Evolutionary conservation across 73 alveolate genomes (phyloP).

Genomic region (Blepharisma stoltei): DNA sequence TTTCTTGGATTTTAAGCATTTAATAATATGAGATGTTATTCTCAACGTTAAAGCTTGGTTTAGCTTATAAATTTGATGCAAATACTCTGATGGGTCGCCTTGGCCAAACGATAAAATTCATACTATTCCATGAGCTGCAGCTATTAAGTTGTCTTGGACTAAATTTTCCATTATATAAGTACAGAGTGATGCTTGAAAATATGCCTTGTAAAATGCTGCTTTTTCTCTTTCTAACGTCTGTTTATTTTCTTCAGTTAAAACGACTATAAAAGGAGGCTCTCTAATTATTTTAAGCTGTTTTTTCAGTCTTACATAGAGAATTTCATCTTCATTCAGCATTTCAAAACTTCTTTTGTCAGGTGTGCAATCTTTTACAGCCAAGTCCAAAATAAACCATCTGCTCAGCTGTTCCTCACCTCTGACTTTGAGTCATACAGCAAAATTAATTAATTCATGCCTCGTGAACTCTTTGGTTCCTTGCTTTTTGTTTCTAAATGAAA

Average conservation of each 20-base stretch:
- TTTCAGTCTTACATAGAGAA: background rate
- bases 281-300: too few relatives aligned
- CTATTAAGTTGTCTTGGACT: background rate
- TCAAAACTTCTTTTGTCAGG: background rate
- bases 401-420: too few relatives aligned
- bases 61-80: too few relatives aligned
- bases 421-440: too few relatives aligned
- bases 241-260: background rate
- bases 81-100: too few relatives aligned
- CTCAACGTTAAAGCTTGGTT: too few relatives aligned
- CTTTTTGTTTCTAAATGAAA: too few relatives aligned
- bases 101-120: too few relatives aligned
- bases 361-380: background rate
- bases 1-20: too few relatives aligned
- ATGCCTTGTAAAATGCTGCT: background rate
- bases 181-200: background rate
- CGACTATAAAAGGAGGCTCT: background rate
- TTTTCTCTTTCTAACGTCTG: background rate
- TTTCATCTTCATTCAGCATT: background rate
- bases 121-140: background rate
- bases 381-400: background rate
- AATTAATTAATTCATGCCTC: too few relatives aligned
- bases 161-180: background rate
- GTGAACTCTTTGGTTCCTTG: too few relatives aligned
- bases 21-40: too few relatives aligned